Evolutionary conservation across 2,329 filamentous ascomycete species (phyloP).

Genomic region (Grosmannia huntii): DNA sequence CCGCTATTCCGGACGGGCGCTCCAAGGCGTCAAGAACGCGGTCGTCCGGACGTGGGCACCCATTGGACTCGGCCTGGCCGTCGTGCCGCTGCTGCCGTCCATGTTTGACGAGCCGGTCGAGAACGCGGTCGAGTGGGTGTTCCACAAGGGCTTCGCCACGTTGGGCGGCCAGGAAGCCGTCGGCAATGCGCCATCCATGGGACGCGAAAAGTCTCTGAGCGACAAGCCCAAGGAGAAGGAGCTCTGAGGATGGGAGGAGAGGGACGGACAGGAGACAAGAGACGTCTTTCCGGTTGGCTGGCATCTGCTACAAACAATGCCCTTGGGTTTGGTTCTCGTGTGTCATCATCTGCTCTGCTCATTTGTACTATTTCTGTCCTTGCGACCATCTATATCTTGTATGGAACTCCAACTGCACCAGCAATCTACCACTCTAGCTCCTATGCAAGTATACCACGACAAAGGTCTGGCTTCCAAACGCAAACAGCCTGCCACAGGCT

Average conservation of each 20-base stretch:
- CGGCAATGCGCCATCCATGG: conserved; percentile 39
- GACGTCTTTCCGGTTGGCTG: no score
- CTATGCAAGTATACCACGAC: not conserved
- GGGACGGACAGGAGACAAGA: not conserved
- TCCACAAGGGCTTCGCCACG: conserved; percentile 67
- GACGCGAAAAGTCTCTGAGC: conserved; percentile 34
- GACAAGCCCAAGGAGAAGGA: conserved; percentile 29
- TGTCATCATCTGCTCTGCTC: not conserved
- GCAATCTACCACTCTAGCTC: not conserved
- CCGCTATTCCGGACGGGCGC: conserved; percentile 70
- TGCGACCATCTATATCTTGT: not conserved
- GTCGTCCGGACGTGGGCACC: conserved; percentile 73
- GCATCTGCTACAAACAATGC: no score
- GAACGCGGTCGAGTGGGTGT: conserved; percentile 77
- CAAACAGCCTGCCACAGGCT: no score
- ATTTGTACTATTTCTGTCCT: not conserved
- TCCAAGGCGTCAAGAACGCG: conserved; percentile 71
- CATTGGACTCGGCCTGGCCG: conserved; percentile 66
- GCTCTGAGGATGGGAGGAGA: conserved; percentile 14
- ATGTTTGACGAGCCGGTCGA: conserved; percentile 91
- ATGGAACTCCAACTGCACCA: not conserved
- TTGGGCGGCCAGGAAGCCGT: conserved; percentile 52
- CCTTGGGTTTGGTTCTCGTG: not conserved
- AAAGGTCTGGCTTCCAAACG: no score
- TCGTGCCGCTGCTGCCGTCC: conserved; percentile 72